A percentile compares a stretch with the other conserved stretches of the same genome.
Conservation (phyloP, 1,284 basidiomycete genomes). For the Apiotrichum mycotoxinovorans region DNA sequence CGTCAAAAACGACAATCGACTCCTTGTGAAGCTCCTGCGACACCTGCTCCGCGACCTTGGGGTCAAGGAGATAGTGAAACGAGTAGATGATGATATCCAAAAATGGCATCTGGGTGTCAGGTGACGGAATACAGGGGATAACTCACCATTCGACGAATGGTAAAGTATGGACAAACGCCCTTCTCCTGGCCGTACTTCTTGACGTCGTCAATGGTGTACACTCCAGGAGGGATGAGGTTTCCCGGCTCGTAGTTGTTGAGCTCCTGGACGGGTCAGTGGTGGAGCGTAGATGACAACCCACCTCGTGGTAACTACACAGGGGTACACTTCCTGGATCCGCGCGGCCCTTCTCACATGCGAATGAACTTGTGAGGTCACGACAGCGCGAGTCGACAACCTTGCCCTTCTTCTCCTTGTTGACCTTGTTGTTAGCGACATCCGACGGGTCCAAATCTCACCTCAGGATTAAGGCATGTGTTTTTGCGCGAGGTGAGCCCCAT, state of each 20-base stretch:
- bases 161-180: slow-evolving; percentile 92
- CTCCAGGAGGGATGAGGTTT: slow-evolving; percentile 76
- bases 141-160: slow-evolving; percentile 87
- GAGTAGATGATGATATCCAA: slow-evolving; percentile 97
- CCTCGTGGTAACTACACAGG: slow-evolving; percentile 94
- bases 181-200: slow-evolving; percentile 83
- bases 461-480: slow-evolving; percentile 94
- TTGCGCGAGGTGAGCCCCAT: slow-evolving; percentile 92
- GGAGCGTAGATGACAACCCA: slow-evolving; percentile 43
- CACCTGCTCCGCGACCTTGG: slow-evolving; percentile 98
- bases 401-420: slow-evolving; percentile 95
- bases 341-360: slow-evolving; percentile 78
- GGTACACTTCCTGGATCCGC: slow-evolving; percentile 87
- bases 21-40: slow-evolving; percentile 97
- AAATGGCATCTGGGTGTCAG: slow-evolving; percentile 74
- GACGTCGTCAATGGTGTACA: slow-evolving; percentile 93
- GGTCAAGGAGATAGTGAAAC: slow-evolving; percentile 97
- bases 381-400: slow-evolving; percentile 96
- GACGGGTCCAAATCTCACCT: slow-evolving; percentile 57
- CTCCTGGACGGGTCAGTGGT: slow-evolving; percentile 52
- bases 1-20: slow-evolving; percentile 97
- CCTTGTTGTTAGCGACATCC: slow-evolving; percentile 53
- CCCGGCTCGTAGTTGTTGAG: slow-evolving; percentile 78
- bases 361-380: slow-evolving; percentile 87
- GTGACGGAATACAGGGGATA: too few species aligned